phyloP scores from a whole-genome alignment of 305 asterid genomes.

The Fraxinus platypoda region DNA sequence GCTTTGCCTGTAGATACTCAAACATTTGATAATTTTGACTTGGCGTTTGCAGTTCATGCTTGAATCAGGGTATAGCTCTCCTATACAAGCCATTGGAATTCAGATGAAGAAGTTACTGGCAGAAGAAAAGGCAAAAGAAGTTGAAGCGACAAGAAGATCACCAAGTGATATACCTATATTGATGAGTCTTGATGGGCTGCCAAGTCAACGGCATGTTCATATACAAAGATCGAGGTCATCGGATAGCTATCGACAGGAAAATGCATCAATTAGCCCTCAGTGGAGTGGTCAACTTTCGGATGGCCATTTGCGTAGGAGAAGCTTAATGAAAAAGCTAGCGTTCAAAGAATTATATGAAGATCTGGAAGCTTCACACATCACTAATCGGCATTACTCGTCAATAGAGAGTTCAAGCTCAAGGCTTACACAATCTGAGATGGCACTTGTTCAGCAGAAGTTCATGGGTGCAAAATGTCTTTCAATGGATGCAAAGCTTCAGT shows the following conservation, averaged over 20 bases:
- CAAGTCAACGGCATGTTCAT: conserved; percentile 57
- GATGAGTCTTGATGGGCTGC: conserved; percentile 88
- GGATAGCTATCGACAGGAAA: conserved; percentile 42
- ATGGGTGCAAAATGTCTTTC: conserved; percentile 50
- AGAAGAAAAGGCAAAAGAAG: conserved; percentile 72
- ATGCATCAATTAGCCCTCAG: conserved; percentile 23
- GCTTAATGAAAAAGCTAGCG: conserved; percentile 52
- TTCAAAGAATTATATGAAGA: conserved; percentile 89
- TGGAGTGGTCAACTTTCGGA: conserved; percentile 33
- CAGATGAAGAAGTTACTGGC: conserved; percentile 78
- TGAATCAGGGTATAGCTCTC: conserved; percentile 50
- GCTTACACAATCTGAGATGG: conserved; percentile 57
- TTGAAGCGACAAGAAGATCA: conserved; percentile 51
- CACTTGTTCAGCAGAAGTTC: conserved; percentile 54
- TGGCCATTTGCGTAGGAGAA: conserved; percentile 35
- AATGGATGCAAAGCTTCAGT: conserved; percentile 45
- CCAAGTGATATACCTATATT: conserved; percentile 70
- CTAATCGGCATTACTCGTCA: conserved; percentile 56
- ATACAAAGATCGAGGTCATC: conserved; percentile 48
- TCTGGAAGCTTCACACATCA: conserved; percentile 75
- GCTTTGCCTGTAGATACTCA: conserved; percentile 14
- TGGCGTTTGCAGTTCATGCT: conserved; percentile 43
- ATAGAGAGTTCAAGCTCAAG: conserved; percentile 57
- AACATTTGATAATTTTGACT: conserved; percentile 15
- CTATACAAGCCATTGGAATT: conserved; percentile 42